Evolutionary conservation across 352 stramenopile species (phyloP).

Genomic region (Phytophthora agathidicida): DNA sequence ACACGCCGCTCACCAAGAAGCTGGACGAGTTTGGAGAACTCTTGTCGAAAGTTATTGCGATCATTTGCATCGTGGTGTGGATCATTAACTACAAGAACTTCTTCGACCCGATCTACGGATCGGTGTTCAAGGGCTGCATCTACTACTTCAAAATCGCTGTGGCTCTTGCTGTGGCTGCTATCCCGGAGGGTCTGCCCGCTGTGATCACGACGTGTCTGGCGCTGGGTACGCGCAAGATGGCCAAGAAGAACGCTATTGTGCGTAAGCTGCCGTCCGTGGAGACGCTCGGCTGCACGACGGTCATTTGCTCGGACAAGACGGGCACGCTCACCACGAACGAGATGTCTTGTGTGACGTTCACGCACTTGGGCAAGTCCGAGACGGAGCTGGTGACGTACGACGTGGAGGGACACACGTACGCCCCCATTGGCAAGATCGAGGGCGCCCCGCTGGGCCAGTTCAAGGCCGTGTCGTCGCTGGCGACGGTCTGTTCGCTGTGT

Average conservation of each 20-base stretch:
- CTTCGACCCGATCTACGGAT: slow-evolving; percentile 87
- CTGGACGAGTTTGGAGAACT: slow-evolving; percentile 98
- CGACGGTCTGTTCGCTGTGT: slow-evolving; percentile 94
- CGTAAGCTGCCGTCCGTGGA: slow-evolving; percentile 98
- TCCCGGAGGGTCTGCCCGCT: slow-evolving; percentile 98
- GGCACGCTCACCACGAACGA: slow-evolving; percentile 98
- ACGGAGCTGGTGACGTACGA: slow-evolving; percentile 89
- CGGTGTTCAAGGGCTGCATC: slow-evolving; percentile 95
- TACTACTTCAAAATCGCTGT: slow-evolving; percentile 99
- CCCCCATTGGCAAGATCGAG: slow-evolving; percentile 79
- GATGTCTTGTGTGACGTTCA: slow-evolving; percentile 94
- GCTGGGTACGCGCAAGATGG: slow-evolving; percentile 96
- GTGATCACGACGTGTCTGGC: slow-evolving; percentile 98
- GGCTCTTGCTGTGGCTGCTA: slow-evolving; percentile 97
- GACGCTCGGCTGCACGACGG: slow-evolving; percentile 96
- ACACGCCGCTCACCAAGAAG: slow-evolving; percentile 98
- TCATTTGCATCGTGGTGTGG: slow-evolving; percentile 98
- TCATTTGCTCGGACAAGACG: slow-evolving; percentile 95
- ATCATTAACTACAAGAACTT: slow-evolving; percentile 98
- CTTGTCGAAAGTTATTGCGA: slow-evolving; percentile 96
- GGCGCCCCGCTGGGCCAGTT: slow-evolving; percentile 56
- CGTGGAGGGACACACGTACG: slow-evolving; percentile 95
- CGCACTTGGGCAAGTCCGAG: slow-evolving; percentile 64
- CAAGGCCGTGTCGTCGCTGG: slow-evolving; percentile 84
- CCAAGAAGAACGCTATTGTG: slow-evolving; percentile 98